These are phyloP conservation scores for Solanum chiquidenum DNA, from an alignment of 257 asterid species.

Conservation along the genomic window DNA sequence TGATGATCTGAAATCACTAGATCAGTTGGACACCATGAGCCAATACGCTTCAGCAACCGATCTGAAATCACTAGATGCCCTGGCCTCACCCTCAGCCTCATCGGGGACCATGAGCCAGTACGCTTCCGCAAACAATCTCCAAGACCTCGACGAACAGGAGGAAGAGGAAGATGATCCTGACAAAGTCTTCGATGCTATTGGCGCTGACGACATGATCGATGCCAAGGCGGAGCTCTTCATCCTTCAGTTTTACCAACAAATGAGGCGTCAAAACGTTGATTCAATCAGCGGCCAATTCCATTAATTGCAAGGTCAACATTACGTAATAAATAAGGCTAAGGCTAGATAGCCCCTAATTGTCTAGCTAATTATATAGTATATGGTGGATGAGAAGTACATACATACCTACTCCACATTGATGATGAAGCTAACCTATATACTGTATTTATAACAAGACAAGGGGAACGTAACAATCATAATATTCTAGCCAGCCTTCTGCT, in stretches of 20 bases:
- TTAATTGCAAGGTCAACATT: background rate
- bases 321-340: background rate
- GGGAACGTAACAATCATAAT: background rate
- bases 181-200: constrained; percentile 43
- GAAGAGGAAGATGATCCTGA: constrained; percentile 35
- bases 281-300: background rate
- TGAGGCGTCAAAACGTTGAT: constrained; percentile 23
- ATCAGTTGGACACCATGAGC: constrained; percentile 28
- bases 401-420: background rate
- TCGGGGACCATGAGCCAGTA: constrained; percentile 39
- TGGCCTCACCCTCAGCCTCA: constrained; percentile 3
- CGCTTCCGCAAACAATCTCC: constrained; percentile 41
- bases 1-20: constrained; percentile 32
- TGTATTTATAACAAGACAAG: background rate
- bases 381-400: background rate
- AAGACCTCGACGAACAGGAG: constrained; percentile 30
- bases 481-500: background rate
- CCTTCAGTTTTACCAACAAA: constrained; percentile 48
- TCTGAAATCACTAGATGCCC: constrained; percentile 37
- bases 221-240: constrained; percentile 57
- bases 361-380: background rate
- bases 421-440: background rate
- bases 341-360: background rate
- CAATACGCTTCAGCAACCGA: constrained; percentile 43
- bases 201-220: constrained; percentile 55